These are phyloP conservation scores for Rhizophlyctis rosea DNA, from an alignment of 192 early-diverging fungal species.

Conservation along the genomic window DNA sequence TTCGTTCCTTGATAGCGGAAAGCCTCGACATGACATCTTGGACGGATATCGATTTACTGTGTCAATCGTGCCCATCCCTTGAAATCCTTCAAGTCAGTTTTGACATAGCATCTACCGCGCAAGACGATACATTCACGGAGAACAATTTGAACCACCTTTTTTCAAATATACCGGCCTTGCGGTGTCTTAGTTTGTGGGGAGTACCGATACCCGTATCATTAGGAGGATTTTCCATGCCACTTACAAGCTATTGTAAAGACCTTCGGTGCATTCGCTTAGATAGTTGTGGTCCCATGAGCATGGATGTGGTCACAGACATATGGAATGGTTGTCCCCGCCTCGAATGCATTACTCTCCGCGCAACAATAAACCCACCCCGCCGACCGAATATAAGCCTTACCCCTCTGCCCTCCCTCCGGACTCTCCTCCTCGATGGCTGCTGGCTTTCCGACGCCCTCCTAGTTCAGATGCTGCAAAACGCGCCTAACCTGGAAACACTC, in stretches of 20 bases:
- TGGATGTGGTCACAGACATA: slow-evolving; percentile 15
- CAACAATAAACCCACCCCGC: slow-evolving; percentile 3
- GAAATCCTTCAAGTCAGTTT: slow-evolving; percentile 27
- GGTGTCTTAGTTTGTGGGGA: slow-evolving; percentile 23
- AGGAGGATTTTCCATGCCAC: slow-evolving; percentile 2
- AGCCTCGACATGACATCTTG: slow-evolving; percentile 15
- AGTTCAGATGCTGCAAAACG: slow-evolving; percentile 4
- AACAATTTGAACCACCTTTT: slow-evolving; percentile 16
- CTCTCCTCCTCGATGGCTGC: slow-evolving; percentile 28
- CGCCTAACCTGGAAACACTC: slow-evolving; percentile 28
- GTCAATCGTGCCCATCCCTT: slow-evolving; percentile 18
- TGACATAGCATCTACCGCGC: no score
- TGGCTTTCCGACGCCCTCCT: slow-evolving; percentile 28
- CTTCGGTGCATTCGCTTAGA: slow-evolving; percentile 23
- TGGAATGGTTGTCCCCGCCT: slow-evolving; percentile 24
- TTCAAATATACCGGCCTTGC: slow-evolving; percentile 16
- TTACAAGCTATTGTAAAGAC: slow-evolving; percentile 21
- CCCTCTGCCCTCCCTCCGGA: slow-evolving; percentile 10
- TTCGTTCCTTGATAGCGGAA: slow-evolving; percentile 24
- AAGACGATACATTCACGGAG: not conserved
- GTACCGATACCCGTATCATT: slow-evolving; percentile 20
- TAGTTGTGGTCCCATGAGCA: slow-evolving; percentile 22
- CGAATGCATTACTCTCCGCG: slow-evolving; percentile 21
- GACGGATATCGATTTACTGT: slow-evolving; percentile 16
- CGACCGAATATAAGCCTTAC: not conserved